These are phyloP conservation scores for Pouteria campechiana DNA, from an alignment of 179 eudicot genomes.

Conservation along the genomic window DNA sequence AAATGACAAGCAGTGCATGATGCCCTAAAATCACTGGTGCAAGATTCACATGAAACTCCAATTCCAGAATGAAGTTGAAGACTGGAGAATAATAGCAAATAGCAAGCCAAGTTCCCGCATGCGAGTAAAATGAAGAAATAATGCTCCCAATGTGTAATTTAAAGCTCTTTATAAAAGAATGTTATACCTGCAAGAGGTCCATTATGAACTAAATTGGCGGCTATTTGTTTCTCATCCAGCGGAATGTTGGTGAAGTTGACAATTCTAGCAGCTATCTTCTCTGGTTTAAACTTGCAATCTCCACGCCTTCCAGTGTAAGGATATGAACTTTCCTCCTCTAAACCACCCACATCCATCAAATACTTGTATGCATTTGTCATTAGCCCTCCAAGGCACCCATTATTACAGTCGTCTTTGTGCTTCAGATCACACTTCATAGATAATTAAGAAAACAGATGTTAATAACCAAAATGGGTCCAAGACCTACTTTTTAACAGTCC, in stretches of 20 bases:
- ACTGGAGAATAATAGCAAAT: no score
- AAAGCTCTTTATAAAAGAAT: neutral
- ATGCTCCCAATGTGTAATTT: no score
- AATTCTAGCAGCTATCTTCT: conserved; percentile 44
- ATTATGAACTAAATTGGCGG: conserved; percentile 53
- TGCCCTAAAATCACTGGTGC: no score
- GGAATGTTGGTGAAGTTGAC: conserved; percentile 64
- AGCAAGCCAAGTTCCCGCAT: no score
- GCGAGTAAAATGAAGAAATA: no score
- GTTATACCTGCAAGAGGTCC: conserved; percentile 86
- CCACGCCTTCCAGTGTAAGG: conserved; percentile 75
- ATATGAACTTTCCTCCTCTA: conserved; percentile 54
- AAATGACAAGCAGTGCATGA: no score
- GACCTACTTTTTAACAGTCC: no score
- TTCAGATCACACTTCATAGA: conserved; percentile 45
- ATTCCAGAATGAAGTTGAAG: no score
- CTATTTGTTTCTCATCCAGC: conserved; percentile 64
- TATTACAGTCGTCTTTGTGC: conserved; percentile 43
- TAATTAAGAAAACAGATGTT: neutral
- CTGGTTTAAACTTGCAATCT: conserved; percentile 43
- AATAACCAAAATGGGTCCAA: no score
- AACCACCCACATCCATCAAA: conserved; percentile 68
- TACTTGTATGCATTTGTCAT: conserved; percentile 91
- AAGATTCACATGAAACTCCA: no score
- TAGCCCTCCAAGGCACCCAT: conserved; percentile 74